Base-by-base conservation (phyloP, 257 asterid species). In the Fraxinus americana region DNA sequence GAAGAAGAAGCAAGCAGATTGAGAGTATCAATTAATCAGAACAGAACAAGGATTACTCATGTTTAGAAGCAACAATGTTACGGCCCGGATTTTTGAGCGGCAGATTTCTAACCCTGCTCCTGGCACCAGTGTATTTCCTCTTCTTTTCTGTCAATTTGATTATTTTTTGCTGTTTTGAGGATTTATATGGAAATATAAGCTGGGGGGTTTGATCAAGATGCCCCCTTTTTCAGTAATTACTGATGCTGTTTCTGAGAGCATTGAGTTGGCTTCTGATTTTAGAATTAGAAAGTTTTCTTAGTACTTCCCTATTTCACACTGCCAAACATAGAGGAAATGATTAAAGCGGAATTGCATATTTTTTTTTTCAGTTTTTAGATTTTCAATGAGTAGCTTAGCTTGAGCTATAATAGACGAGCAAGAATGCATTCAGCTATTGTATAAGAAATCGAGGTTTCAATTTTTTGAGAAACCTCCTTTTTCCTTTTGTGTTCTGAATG, bases 51-150 rank as follows among this genome's bases (percentile, higher is more conserved):
- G 63, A 30, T 16, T 39, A 50, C 79, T 89, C 86, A 96, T 96
- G 99, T 93, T 88, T 89, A 92, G 87, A 89, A 96, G 94, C 88
- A 93, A 86, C 85, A 96, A 96, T 90, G 94, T 96, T 79, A 86
- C 99, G 83, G 97, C 97, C 88, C 88, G 99, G 87, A 82, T 96
- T 81, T 96, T 96, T 88, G 89, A 92, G 90, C 99, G 99, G 86
- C 97, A 96, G 91, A 92, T 92, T 87, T 86, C 87, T 65, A 82
- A 87, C 74, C 97, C 99, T 78, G 88, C 96, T 86, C 97, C 99
- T 79, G 97, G 98, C 82, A 91, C 99, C 84, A 83, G 89, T 73
- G 98, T 96, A 93, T 43, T 83, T 76, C 76, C 21, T 67, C 32
- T 35, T 63, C 63, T 61, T 30, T 67, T 45, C 77, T 50, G 74